Evolutionary conservation across 1,284 basidiomycete species (phyloP), one percentile per base, ranked within the genome.

Genomic region (Apiotrichum brassicae): DNA sequence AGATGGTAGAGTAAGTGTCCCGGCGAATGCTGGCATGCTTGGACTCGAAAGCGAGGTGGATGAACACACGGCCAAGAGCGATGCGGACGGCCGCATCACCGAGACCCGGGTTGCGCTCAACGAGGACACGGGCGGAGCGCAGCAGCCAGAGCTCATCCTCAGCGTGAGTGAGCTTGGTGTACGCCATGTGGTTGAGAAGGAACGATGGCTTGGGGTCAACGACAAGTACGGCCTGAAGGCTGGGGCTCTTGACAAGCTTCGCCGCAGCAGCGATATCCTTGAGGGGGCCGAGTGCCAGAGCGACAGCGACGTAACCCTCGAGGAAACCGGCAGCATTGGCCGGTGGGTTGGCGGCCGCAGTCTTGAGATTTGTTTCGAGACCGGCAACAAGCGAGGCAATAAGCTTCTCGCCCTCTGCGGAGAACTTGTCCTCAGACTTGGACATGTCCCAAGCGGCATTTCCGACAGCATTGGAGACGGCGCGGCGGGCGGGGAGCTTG

Each of bases 131-230:
- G 6, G 78, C 67, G 0, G 86, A 83, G 25, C 84, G 79, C n/a
- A 88, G 73, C 4, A 94, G 72, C 91, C 91, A 94, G 16, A 61
- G 64, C 57, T 88, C 82, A 26, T 93, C 90, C 18, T 82, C 81
- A 0, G 72, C 61, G 6, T 81, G 78, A 6, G 74, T 74, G 6
- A 85, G 62, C 66, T 87, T 90, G 49, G 83, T 80, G 64, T 90
- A 91, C 0, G 87, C 82, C 69, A 87, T 91, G 49, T 92, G 89
- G 80, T 82, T 88, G 19, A 93, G 64, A 34, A 95, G 66, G 74
- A 94, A 94, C 1, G 85, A 85, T 0, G 89, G 86, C 65, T 90
- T 94, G 16, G 74, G 72, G 6, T 64, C 54, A 6, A 77, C 68
- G 1, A 77, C 66, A 2, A 72, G 60, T 22, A 76, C 55, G 6